Evolutionary conservation across 2,329 filamentous ascomycete species (phyloP).

Genomic region (Fusarium setosum): DNA sequence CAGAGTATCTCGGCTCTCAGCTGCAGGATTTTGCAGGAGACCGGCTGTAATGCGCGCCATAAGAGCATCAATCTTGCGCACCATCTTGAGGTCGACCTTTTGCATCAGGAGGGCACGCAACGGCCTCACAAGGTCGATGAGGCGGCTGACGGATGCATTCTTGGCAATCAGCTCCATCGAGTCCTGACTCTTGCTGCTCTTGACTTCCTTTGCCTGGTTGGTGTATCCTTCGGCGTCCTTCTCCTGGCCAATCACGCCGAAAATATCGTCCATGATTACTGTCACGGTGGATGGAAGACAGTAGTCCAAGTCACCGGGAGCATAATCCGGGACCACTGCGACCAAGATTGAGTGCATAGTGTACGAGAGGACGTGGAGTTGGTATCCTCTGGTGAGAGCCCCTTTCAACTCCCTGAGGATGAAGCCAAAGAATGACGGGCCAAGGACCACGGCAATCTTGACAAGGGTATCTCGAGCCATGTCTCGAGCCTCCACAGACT

Average conservation of each 20-base stretch:
- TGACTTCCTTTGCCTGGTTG: slow-evolving; percentile 96
- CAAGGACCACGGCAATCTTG: slow-evolving; percentile 84
- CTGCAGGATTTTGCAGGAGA: slow-evolving; percentile 82
- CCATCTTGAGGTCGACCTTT: slow-evolving; percentile 83
- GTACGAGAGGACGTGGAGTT: slow-evolving; percentile 94
- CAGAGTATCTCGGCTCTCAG: slow-evolving; percentile 84
- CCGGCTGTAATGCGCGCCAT: slow-evolving; percentile 86
- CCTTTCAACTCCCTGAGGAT: slow-evolving; percentile 91
- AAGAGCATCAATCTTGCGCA: slow-evolving; percentile 91
- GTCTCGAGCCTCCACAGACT: slow-evolving; percentile 88
- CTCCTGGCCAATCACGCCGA: slow-evolving; percentile 90
- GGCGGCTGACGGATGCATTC: slow-evolving; percentile 78
- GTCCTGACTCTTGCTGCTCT: slow-evolving; percentile 97
- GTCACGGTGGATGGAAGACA: slow-evolving; percentile 82
- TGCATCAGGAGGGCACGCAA: slow-evolving; percentile 83
- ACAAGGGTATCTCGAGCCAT: slow-evolving; percentile 89
- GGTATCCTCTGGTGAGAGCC: slow-evolving; percentile 86
- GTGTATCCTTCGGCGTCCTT: slow-evolving; percentile 97
- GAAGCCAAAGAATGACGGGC: slow-evolving; percentile 87
- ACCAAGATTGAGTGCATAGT: slow-evolving; percentile 94
- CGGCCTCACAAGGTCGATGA: slow-evolving; percentile 82
- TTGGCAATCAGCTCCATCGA: slow-evolving; percentile 94
- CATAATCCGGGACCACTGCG: slow-evolving; percentile 75
- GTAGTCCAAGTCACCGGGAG: slow-evolving; percentile 89
- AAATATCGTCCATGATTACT: slow-evolving; percentile 97